Evolutionary conservation across 78 protist genomes (phyloP).

Genomic region (Monocercomonoides exilis): DNA sequence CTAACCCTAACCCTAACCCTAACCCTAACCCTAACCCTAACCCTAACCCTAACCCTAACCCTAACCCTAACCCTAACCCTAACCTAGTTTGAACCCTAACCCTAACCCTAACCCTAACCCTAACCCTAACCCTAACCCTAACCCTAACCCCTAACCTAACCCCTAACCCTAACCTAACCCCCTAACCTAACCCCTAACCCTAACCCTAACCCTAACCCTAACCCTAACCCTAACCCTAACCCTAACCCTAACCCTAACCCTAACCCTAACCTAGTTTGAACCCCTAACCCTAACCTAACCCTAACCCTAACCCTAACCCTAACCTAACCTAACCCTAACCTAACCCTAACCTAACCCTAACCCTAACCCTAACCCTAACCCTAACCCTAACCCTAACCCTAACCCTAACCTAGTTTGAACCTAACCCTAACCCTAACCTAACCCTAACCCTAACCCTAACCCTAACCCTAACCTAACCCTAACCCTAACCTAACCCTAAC

Average conservation of each 20-base stretch:
- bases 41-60: conserved; percentile 7
- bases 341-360: conserved; percentile 5
- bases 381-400: conserved; percentile 6
- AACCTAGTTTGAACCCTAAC: not conserved
- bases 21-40: conserved; percentile 5
- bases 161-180: not conserved
- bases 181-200: not conserved
- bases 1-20: conserved; percentile 6
- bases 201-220: conserved; percentile 5
- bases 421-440: conserved; percentile 5
- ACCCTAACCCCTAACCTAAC: not conserved
- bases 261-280: not conserved
- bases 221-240: conserved; percentile 6
- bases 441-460: conserved; percentile 6
- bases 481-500: conserved; percentile 6
- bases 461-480: conserved; percentile 7
- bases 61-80: conserved; percentile 6
- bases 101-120: conserved; percentile 7
- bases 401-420: conserved; percentile 6
- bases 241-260: conserved; percentile 7
- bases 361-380: conserved; percentile 7
- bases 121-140: not conserved
- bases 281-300: conserved; percentile 3
- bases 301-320: conserved; percentile 6
- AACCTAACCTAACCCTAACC: conserved; percentile 6